These are phyloP conservation scores for Crepidotus variabilis DNA, from an alignment of 768 basidiomycete species.

Conservation along the genomic window DNA sequence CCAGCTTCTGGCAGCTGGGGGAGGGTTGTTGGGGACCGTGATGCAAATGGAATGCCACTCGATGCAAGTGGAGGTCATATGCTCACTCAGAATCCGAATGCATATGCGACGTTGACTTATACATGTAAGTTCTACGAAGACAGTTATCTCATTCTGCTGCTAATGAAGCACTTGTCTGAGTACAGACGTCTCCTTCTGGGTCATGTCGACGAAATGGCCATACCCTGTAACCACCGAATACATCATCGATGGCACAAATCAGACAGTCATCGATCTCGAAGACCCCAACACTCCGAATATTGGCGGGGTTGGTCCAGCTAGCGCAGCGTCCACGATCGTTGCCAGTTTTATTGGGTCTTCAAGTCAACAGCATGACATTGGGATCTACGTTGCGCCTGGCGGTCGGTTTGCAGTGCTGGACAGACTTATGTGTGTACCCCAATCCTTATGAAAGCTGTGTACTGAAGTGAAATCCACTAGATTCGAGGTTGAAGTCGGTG, in stretches of 20 bases:
- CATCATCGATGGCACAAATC: neutral
- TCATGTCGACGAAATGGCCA: neutral
- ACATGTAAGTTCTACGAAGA: neutral
- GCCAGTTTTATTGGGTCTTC: neutral
- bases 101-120: neutral
- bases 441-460: neutral
- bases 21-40: neutral
- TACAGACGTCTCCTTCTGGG: conserved; percentile 1
- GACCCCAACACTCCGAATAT: neutral
- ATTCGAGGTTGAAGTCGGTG: neutral
- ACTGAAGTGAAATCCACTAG: neutral
- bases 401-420: neutral
- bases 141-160: too few species aligned
- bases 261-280: neutral
- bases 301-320: neutral
- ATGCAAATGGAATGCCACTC: neutral
- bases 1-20: conserved; percentile 3
- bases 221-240: neutral
- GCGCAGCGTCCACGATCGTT: neutral
- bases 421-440: neutral
- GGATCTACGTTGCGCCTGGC: neutral
- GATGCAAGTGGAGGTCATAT: conserved; percentile 1
- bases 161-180: too few species aligned
- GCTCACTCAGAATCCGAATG: neutral
- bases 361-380: neutral